Conservation (phyloP, 2,329 filamentous ascomycete genomes). For the Thelonectria rubi region DNA sequence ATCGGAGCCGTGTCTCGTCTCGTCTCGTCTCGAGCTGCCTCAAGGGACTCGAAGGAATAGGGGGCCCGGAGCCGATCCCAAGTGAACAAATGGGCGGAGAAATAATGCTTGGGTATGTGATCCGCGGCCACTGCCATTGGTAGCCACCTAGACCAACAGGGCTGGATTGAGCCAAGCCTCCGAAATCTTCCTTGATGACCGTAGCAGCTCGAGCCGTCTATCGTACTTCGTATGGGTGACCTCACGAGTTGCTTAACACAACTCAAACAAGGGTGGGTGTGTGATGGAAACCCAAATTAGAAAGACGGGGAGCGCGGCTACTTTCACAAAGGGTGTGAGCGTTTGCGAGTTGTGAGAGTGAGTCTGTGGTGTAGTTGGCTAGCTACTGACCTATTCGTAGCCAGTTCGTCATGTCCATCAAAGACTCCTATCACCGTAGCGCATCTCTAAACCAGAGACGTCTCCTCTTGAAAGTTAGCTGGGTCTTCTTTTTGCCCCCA, state of each 20-base stretch:
- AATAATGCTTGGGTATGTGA: not conserved
- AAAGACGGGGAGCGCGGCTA: not conserved
- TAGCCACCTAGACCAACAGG: not conserved
- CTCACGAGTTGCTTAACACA: conserved; percentile 7
- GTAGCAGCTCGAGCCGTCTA: not conserved
- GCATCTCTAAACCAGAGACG: not conserved
- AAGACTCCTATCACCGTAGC: conserved; percentile 17
- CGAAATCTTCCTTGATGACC: conserved; percentile 18
- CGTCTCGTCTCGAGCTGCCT: conserved; percentile 6
- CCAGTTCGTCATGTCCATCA: conserved; percentile 19
- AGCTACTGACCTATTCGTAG: too few species aligned
- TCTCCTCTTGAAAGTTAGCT: conserved; percentile 6
- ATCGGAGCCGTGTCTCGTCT: not conserved
- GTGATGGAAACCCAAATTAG: conserved; percentile 20
- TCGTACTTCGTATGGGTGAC: not conserved
- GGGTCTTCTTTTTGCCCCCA: too few species aligned
- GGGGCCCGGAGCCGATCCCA: not conserved
- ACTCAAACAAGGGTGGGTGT: conserved; percentile 8
- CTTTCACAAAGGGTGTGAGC: conserved; percentile 1
- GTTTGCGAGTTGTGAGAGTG: too few species aligned
- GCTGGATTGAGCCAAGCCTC: conserved; percentile 13
- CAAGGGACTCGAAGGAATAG: not conserved
- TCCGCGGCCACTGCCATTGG: conserved; percentile 3
- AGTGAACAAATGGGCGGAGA: not conserved
- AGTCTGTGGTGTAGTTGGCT: too few species aligned